These are phyloP conservation scores for Lipomyces kockii DNA, from an alignment of 805 yeast species.

Conservation along the genomic window DNA sequence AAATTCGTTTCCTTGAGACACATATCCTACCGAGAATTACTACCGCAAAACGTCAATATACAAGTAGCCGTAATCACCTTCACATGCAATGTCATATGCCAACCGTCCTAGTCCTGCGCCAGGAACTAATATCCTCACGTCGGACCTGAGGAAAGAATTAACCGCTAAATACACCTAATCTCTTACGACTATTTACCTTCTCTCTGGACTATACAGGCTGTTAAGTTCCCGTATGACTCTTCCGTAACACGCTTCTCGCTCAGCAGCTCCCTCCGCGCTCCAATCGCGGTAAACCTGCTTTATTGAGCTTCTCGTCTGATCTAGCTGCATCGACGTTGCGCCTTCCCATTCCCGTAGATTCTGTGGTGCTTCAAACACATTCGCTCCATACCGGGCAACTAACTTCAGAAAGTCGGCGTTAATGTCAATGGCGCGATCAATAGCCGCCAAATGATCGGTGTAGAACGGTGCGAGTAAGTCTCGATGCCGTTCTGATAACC, in stretches of 20 bases:
- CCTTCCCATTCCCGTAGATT: conserved; percentile 32
- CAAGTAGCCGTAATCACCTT: conserved; percentile 7
- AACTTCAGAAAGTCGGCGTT: conserved; percentile 38
- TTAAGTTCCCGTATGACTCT: conserved; percentile 57
- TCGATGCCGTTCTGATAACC: conserved; percentile 15
- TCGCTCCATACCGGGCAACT: conserved; percentile 37
- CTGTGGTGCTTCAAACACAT: conserved; percentile 38
- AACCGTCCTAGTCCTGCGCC: conserved; percentile 88
- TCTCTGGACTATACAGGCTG: conserved; percentile 40
- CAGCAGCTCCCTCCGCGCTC: conserved; percentile 56
- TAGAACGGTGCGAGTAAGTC: conserved; percentile 17
- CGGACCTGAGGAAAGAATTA: conserved; percentile 37
- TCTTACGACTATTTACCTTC: neutral
- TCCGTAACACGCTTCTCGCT: conserved; percentile 57
- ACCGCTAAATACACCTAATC: neutral
- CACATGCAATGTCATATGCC: conserved; percentile 57
- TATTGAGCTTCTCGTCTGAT: conserved; percentile 42
- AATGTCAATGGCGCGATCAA: conserved; percentile 31
- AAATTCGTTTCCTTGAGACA: conserved; percentile 75
- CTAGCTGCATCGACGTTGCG: conserved; percentile 23
- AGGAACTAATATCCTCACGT: conserved; percentile 62
- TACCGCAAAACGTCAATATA: neutral
- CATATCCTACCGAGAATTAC: conserved; percentile 42
- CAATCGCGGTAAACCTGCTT: conserved; percentile 84
- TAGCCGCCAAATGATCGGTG: conserved; percentile 17